Conservation (phyloP, 805 yeast genomes). For the Cephaloascus albidus region DNA sequence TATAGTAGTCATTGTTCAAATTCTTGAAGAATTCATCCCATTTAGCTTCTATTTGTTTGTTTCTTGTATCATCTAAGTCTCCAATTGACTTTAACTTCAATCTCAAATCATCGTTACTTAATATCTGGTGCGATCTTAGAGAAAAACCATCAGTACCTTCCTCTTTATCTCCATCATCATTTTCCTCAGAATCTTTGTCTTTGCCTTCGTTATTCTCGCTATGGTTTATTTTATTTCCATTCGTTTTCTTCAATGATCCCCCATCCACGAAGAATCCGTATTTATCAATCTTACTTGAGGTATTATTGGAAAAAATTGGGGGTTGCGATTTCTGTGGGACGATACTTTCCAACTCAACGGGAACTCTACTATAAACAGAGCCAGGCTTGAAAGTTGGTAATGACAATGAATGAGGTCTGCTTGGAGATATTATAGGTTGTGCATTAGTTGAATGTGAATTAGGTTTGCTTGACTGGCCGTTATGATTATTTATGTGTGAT, state of each 20-base stretch:
- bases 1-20: slow-evolving; percentile 13
- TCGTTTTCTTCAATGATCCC: slow-evolving; percentile 1
- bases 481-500: neutral
- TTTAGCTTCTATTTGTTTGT: slow-evolving; percentile 22
- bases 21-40: slow-evolving; percentile 38
- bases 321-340: slow-evolving; percentile 18
- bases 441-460: neutral
- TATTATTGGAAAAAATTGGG: slow-evolving; percentile 12
- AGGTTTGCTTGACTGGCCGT: neutral
- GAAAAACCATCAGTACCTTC: too few species aligned
- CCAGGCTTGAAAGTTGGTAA: slow-evolving; percentile 6
- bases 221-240: neutral
- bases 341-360: slow-evolving; percentile 33
- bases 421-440: slow-evolving; percentile 4
- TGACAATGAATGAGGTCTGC: slow-evolving; percentile 10
- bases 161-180: neutral
- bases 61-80: slow-evolving; percentile 32
- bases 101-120: slow-evolving; percentile 9
- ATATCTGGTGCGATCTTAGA: neutral
- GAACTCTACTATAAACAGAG: slow-evolving; percentile 13
- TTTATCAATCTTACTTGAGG: slow-evolving; percentile 26
- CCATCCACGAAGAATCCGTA: slow-evolving; percentile 36
- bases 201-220: slow-evolving; percentile 1
- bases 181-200: neutral
- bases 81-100: slow-evolving; percentile 26